Conservation (phyloP, 768 basidiomycete genomes). For the Saitozyma sp. region DNA sequence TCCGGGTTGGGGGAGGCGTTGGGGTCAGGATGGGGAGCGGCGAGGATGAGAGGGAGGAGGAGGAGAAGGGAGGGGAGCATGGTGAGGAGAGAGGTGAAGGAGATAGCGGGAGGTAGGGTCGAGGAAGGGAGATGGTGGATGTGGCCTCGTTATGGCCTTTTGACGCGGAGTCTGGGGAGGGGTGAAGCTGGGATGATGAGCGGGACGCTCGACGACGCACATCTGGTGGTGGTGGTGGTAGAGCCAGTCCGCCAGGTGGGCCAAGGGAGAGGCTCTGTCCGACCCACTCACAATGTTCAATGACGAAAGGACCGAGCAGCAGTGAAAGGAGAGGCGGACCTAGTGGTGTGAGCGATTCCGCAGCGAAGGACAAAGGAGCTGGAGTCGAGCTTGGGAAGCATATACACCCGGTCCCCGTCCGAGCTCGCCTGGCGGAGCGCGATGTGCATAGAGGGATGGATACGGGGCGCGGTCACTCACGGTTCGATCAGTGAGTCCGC, state of each 20-base stretch:
- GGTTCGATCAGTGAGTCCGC: not conserved
- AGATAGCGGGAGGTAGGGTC: too few relatives aligned
- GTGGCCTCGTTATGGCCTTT: too few relatives aligned
- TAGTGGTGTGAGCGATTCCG: not conserved
- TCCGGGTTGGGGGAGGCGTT: slow-evolving; percentile 11
- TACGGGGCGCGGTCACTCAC: too few relatives aligned
- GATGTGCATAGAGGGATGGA: too few relatives aligned
- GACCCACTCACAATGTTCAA: too few relatives aligned
- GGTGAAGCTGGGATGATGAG: not conserved
- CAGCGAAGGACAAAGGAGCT: too few relatives aligned
- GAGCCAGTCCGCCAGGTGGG: too few relatives aligned
- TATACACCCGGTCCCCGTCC: not conserved
- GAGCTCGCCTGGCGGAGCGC: too few relatives aligned
- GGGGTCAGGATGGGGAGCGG: slow-evolving; percentile 8
- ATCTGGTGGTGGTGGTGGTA: slow-evolving; percentile 1
- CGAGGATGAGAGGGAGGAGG: slow-evolving; percentile 20
- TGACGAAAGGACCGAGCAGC: too few relatives aligned
- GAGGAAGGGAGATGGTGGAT: too few relatives aligned
- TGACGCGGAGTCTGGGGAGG: too few relatives aligned
- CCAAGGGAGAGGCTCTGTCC: too few relatives aligned
- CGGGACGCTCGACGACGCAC: slow-evolving; percentile 10
- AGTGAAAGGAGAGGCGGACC: not conserved
- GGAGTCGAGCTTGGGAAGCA: not conserved
- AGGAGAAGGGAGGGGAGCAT: slow-evolving; percentile 19
- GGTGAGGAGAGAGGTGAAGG: slow-evolving; percentile 4